Evolutionary conservation across 352 stramenopile species (phyloP).

Genomic region (Globisporangium rhizosaccharum): DNA sequence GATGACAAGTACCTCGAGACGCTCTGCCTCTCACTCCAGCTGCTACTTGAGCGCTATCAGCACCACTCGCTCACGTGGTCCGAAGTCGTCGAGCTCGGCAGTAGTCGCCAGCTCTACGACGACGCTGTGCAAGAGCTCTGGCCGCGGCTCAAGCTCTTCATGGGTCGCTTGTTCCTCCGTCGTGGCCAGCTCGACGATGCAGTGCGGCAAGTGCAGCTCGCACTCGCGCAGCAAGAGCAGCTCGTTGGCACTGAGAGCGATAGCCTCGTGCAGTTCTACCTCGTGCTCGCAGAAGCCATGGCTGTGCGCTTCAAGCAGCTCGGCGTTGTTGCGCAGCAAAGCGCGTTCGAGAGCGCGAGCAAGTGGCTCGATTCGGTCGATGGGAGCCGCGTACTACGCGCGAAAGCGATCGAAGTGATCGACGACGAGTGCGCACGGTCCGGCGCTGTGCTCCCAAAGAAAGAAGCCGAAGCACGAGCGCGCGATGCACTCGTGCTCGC

Average conservation of each 20-base stretch:
- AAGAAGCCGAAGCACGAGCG: slow-evolving; percentile 41
- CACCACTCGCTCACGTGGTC: slow-evolving; percentile 23
- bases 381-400: slow-evolving; percentile 33
- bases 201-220: slow-evolving; percentile 35
- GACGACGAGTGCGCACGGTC: slow-evolving; percentile 14
- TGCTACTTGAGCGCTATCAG: slow-evolving; percentile 8
- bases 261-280: slow-evolving; percentile 45
- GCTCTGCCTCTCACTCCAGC: slow-evolving; percentile 21
- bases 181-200: slow-evolving; percentile 57
- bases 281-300: slow-evolving; percentile 47
- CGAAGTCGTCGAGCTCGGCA: slow-evolving; percentile 26
- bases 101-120: slow-evolving; percentile 7
- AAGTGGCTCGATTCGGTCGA: slow-evolving; percentile 48
- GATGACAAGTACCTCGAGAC: slow-evolving; percentile 20
- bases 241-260: slow-evolving; percentile 19
- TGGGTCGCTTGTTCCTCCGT: slow-evolving; percentile 45
- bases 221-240: slow-evolving; percentile 39
- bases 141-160: slow-evolving; percentile 40
- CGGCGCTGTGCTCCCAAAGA: slow-evolving; percentile 33
- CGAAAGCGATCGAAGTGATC: slow-evolving; percentile 37
- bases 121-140: slow-evolving; percentile 24
- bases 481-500: slow-evolving; percentile 33
- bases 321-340: slow-evolving; percentile 35
- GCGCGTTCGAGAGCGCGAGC: slow-evolving; percentile 34
- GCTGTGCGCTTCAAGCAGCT: slow-evolving; percentile 51